A percentile compares a stretch with the other conserved stretches of the same genome.
phyloP scores from a whole-genome alignment of 768 basidiomycete species.

The Astraeus odoratus region DNA sequence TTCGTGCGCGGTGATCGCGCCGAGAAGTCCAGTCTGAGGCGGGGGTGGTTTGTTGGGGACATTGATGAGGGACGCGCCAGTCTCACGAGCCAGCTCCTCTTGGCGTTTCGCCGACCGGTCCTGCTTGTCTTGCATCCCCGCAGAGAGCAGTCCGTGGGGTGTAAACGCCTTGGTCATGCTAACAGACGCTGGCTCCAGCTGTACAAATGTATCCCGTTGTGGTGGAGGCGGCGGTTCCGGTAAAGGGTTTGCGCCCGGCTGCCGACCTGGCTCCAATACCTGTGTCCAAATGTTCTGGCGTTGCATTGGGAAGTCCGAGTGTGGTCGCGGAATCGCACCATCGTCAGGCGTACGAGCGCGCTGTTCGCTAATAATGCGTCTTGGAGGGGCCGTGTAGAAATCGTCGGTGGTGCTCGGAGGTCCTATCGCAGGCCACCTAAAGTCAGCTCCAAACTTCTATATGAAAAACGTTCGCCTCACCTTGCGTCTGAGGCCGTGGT shows the following conservation, averaged over 20 bases:
- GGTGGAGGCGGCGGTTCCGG: constrained; percentile 30
- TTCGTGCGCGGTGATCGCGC: constrained; percentile 94
- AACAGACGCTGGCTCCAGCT: constrained; percentile 62
- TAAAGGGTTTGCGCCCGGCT: constrained; percentile 33
- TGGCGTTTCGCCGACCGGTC: constrained; percentile 94
- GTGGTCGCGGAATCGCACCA: constrained; percentile 45
- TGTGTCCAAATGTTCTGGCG: constrained; percentile 83
- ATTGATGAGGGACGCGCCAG: constrained; percentile 87
- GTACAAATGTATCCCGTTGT: constrained; percentile 56
- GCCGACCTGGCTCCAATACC: constrained; percentile 66
- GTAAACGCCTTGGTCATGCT: constrained; percentile 91
- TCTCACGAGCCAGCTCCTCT: constrained; percentile 89
- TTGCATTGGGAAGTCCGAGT: constrained; percentile 44
- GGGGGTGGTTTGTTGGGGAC: constrained; percentile 94
- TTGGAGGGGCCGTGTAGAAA: constrained; percentile 32
- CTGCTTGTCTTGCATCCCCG: constrained; percentile 92
- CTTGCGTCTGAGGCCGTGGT: constrained; percentile 39
- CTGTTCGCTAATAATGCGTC: constrained; percentile 49
- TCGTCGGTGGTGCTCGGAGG: constrained; percentile 40
- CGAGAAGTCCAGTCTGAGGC: constrained; percentile 91
- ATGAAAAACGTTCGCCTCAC: constrained; percentile 29
- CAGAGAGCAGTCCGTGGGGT: constrained; percentile 89
- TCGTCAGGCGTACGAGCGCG: constrained; percentile 53
- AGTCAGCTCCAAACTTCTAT: constrained; percentile 5
- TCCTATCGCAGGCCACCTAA: constrained; percentile 6